These are phyloP conservation scores for Colletotrichum filicis DNA, from an alignment of 2,329 filamentous ascomycete species.

Conservation along the genomic window DNA sequence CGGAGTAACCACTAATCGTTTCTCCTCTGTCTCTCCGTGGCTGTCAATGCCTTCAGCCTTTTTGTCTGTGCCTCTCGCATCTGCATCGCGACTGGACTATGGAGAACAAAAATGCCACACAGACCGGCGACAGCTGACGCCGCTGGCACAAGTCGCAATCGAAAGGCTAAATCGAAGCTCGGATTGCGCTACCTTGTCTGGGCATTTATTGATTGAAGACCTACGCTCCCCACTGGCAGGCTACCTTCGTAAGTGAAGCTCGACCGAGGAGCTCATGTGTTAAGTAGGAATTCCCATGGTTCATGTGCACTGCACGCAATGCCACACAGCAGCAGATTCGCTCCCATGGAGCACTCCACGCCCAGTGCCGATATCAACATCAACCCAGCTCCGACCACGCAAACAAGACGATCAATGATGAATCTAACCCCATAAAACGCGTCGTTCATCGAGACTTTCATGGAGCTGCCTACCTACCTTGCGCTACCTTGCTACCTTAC, in stretches of 20 bases:
- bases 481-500: not conserved
- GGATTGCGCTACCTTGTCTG: not conserved
- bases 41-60: not conserved
- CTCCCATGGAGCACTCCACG: not conserved
- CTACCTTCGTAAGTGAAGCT: not conserved
- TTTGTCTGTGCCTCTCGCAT: not conserved
- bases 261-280: not conserved
- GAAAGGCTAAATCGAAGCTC: not conserved
- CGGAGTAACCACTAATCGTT: not conserved
- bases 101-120: not conserved
- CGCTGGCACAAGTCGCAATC: not conserved
- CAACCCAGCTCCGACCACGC: not conserved
- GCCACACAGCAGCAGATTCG: not conserved
- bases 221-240: not conserved
- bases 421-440: conserved; percentile 27
- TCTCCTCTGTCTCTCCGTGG: not conserved
- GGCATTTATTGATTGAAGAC: no score
- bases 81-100: not conserved
- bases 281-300: not conserved
- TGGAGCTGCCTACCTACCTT: conserved; percentile 16
- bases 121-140: not conserved
- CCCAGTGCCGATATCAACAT: not conserved
- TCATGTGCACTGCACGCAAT: not conserved
- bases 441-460: conserved; percentile 1
- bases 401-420: conserved; percentile 30